These are phyloP conservation scores for Pistacia vera DNA, from an alignment of 345 rosid genomes.

Conservation along the genomic window DNA sequence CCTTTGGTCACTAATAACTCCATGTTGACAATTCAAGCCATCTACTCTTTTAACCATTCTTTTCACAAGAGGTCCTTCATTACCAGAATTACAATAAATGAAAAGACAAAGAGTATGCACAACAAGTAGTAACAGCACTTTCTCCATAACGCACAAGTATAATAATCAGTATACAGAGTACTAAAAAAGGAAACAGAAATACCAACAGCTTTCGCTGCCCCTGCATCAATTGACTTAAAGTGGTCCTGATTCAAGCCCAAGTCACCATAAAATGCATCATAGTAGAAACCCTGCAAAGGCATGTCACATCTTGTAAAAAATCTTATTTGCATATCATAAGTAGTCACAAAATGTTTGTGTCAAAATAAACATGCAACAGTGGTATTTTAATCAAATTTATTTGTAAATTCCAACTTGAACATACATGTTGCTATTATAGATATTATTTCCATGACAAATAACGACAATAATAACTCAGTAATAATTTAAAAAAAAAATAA, in stretches of 20 bases:
- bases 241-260: slow-evolving; percentile 87
- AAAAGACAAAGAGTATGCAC: not conserved
- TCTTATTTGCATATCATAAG: not conserved
- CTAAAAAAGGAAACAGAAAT: slow-evolving; percentile 24
- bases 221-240: slow-evolving; percentile 74
- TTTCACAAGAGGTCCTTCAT: not conserved
- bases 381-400: not conserved
- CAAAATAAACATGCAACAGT: not conserved
- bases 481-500: not conserved
- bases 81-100: not conserved
- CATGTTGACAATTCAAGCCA: not conserved
- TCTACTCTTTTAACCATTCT: not conserved
- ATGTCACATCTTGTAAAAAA: slow-evolving; percentile 16
- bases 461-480: not conserved
- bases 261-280: slow-evolving; percentile 93
- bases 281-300: slow-evolving; percentile 83
- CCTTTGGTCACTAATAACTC: not conserved
- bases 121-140: not conserved
- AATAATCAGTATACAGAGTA: not conserved
- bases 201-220: slow-evolving; percentile 81
- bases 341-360: not conserved
- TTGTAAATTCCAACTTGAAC: too few species aligned
- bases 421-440: not conserved
- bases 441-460: not conserved
- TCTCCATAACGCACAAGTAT: not conserved